Evolutionary conservation across 257 asterid species (phyloP).

Genomic region (Solanum chaucha): DNA sequence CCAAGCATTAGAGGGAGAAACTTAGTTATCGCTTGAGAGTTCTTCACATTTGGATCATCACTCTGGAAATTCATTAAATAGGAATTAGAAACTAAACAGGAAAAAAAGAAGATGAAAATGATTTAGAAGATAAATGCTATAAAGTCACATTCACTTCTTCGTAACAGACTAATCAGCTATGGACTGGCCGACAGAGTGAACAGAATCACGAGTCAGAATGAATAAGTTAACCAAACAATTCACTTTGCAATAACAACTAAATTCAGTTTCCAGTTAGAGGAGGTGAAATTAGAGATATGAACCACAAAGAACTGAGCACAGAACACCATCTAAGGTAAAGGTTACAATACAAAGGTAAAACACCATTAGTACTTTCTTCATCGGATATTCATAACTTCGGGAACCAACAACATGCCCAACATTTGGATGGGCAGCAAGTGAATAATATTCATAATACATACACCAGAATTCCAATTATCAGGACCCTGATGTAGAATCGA

Average conservation of each 20-base stretch:
- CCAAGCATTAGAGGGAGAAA: constrained; percentile 92
- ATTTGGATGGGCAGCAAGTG: neutral
- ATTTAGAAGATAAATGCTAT: neutral
- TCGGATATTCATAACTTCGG: neutral
- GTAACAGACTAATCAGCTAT: neutral
- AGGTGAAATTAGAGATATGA: neutral
- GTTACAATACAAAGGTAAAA: neutral
- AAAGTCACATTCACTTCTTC: neutral
- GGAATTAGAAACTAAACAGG: neutral
- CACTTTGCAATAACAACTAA: neutral
- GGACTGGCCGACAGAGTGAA: neutral
- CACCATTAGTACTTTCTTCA: neutral
- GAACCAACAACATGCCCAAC: neutral
- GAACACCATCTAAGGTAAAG: neutral
- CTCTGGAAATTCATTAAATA: constrained; percentile 40
- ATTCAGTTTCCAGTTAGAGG: neutral
- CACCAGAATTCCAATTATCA: neutral
- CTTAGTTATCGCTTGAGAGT: constrained; percentile 75
- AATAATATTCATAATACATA: neutral
- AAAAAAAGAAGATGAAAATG: neutral
- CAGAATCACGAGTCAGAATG: neutral
- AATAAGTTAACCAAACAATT: neutral
- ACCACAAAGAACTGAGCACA: neutral
- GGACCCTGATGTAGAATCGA: neutral
- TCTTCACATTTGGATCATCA: constrained; percentile 83